These are phyloP conservation scores for Paramecium caudatum DNA, from an alignment of 73 alveolate genomes.

Conservation along the genomic window DNA sequence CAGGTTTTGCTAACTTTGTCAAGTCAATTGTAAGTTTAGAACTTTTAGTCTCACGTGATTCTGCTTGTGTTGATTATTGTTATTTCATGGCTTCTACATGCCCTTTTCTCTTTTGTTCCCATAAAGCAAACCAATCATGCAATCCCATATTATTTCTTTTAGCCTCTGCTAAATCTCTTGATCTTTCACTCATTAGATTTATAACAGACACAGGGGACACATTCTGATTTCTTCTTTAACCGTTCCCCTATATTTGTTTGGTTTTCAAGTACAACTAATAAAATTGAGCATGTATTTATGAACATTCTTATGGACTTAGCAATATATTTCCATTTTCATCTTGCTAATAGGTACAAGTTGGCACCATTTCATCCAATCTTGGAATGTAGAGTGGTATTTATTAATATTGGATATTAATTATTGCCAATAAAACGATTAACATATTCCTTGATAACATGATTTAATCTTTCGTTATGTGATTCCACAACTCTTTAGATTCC, in stretches of 20 bases:
- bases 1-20: background rate
- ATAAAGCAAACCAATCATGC: conserved; percentile 20
- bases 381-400: conserved; percentile 32
- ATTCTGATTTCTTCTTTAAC: conserved; percentile 28
- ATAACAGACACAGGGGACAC: conserved; percentile 17
- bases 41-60: background rate
- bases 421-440: background rate
- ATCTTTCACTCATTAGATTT: conserved; percentile 4
- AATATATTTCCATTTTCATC: conserved; percentile 4
- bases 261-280: background rate
- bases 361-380: background rate
- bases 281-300: background rate
- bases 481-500: conserved; percentile 21
- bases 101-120: background rate
- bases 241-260: background rate
- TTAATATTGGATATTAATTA: background rate
- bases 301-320: background rate
- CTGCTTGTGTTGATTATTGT: background rate
- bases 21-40: background rate
- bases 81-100: background rate
- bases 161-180: background rate
- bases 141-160: background rate
- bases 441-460: background rate
- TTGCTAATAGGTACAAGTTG: background rate
- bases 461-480: background rate